A percentile compares a stretch with the other conserved stretches of the same genome.
phyloP scores from a whole-genome alignment of 768 basidiomycete species.

The Mycena filopes region DNA sequence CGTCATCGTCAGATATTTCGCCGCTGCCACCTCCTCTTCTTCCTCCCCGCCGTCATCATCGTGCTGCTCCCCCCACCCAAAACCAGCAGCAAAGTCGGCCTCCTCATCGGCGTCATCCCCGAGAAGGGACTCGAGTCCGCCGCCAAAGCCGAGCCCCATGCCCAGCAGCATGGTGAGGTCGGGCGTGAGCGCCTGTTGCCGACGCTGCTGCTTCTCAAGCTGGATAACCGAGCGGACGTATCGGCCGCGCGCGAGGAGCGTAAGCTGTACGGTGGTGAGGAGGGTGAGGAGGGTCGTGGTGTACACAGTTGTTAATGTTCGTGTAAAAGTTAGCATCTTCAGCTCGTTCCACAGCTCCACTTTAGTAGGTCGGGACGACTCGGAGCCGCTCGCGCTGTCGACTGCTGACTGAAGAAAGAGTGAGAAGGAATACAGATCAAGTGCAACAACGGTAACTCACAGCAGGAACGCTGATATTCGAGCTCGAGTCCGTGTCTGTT shows the following conservation, averaged over 20 bases:
- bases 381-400: constrained; percentile 41
- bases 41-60: constrained; percentile 63
- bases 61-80: constrained; percentile 22
- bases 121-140: constrained; percentile 38
- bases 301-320: constrained; percentile 88
- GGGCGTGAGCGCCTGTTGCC: constrained; percentile 56
- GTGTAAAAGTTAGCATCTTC: constrained; percentile 93
- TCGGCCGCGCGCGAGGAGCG: constrained; percentile 82
- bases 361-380: constrained; percentile 58
- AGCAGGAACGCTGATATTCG: constrained; percentile 28
- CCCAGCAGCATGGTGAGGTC: constrained; percentile 52
- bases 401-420: constrained; percentile 19
- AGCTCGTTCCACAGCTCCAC: constrained; percentile 93
- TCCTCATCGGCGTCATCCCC: constrained; percentile 40
- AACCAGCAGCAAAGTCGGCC: constrained; percentile 31
- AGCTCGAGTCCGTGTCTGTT: constrained; percentile 33
- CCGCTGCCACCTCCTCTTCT: constrained; percentile 58
- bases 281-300: constrained; percentile 86
- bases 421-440: not conserved
- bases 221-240: constrained; percentile 78
- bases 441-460: not conserved
- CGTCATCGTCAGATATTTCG: constrained; percentile 83
- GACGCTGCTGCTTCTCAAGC: constrained; percentile 67
- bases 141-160: constrained; percentile 37
- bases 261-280: constrained; percentile 89